These are phyloP conservation scores for Lenwebbia sp. DNA, from an alignment of 345 rosid species.

Conservation along the genomic window DNA sequence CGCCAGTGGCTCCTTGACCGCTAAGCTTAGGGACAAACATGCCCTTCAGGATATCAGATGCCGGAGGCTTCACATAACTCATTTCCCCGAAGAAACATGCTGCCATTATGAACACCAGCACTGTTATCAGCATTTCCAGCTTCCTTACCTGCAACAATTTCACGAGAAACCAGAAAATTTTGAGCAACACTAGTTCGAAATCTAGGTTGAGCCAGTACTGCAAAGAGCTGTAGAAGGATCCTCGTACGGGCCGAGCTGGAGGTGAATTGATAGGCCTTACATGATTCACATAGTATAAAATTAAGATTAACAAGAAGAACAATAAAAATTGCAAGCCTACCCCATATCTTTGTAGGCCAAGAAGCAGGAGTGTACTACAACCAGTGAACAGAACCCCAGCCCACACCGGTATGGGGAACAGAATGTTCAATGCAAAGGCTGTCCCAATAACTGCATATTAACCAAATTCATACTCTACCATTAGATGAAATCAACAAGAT, in stretches of 20 bases:
- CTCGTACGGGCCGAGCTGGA: neutral
- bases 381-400: constrained; percentile 51
- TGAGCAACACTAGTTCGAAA: neutral
- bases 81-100: constrained; percentile 26
- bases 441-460: constrained; percentile 45
- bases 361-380: constrained; percentile 45
- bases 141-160: constrained; percentile 25
- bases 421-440: constrained; percentile 46
- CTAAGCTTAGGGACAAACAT: constrained; percentile 33
- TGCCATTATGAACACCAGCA: constrained; percentile 37
- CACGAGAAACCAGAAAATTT: neutral
- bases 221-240: neutral
- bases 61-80: constrained; percentile 37
- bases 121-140: constrained; percentile 27
- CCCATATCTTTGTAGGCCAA: constrained; percentile 58
- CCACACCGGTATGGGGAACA: constrained; percentile 44
- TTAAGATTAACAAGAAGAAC: neutral
- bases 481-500: neutral
- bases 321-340: constrained; percentile 6
- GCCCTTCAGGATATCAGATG: constrained; percentile 29
- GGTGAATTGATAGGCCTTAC: neutral
- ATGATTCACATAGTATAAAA: neutral
- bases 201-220: neutral
- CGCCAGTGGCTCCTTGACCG: constrained; percentile 27
- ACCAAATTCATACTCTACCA: neutral